Base-by-base conservation (phyloP, 1,284 basidiomycete species). In the Macrocystidia cucumis region DNA sequence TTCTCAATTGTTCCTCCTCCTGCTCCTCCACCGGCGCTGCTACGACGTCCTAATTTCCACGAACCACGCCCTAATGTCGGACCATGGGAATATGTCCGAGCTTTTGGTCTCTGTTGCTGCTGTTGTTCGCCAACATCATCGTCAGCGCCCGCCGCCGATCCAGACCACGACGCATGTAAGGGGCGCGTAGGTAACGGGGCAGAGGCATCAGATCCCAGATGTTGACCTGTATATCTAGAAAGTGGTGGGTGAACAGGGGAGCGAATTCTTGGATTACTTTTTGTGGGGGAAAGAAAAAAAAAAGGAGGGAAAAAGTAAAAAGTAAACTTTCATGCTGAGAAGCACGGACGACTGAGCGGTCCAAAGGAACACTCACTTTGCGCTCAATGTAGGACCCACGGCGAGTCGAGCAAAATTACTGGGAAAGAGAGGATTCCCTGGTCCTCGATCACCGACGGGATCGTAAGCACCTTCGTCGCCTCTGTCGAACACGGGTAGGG, bases 341-440 rank as follows among this genome's bases (percentile, higher is more conserved):
- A 29, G 25, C 9, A 37, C 12, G 12, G 30, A 14, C 14, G 17
- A 36, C 9, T n/a, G n/a, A n/a, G n/a, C n/a, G n/a, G n/a, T n/a
- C n/a, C n/a, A n/a, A n/a, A n/a, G n/a, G n/a, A 44, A 11, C 25
- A 49, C 67, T 44, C 46, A 78, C 77, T 69, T 73, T 13, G 69
- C 65, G 11, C 61, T 56, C 45, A 82, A 55, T 9, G 76, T 78
- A 23, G 78, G 78, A 17, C 65, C 67, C 13, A 65, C 45, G 17
- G 72, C 67, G 41, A 84, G 55, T 38, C 70, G 65, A 25, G 79
- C 71, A 54, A 84, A 84, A 50, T 67, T 73, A 40, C 65, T 76
- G 7, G 74, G 78, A 55, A 84, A 84, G 8, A 83, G 55, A 6
- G 81, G 80, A 42, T 74, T 70, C 0, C 78, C 78, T 1, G 74